Evolutionary conservation across 2,329 filamentous ascomycete species (phyloP).

Genomic region (Coniochaeta sp.): DNA sequence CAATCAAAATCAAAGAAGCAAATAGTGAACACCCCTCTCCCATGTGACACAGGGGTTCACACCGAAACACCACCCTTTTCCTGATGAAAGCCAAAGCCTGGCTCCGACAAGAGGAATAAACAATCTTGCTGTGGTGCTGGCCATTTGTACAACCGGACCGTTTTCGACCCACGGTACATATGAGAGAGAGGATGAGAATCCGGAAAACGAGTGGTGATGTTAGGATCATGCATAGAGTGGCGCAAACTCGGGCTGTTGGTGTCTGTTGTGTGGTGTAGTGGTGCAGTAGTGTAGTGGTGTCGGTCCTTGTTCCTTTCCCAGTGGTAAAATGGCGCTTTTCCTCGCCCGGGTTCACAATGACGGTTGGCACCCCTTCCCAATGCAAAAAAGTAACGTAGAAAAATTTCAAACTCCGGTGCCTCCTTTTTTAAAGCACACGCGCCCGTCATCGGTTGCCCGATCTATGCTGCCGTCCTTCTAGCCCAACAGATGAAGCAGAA

Average conservation of each 20-base stretch:
- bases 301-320: background rate
- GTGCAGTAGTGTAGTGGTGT: background rate
- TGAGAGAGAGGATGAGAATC: background rate
- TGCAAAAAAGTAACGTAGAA: too few species aligned
- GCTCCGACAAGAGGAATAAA: background rate
- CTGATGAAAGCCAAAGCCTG: background rate
- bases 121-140: background rate
- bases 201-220: background rate
- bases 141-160: background rate
- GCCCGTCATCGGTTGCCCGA: constrained; percentile 1
- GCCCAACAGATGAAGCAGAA: background rate
- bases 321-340: background rate
- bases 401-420: constrained; percentile 1
- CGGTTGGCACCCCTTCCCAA: background rate
- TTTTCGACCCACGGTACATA: background rate
- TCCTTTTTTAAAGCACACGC: background rate
- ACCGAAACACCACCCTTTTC: background rate
- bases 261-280: background rate
- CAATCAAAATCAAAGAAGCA: background rate
- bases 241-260: background rate
- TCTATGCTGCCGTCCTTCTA: background rate
- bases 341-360: background rate
- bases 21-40: background rate
- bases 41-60: background rate
- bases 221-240: background rate